Percentiles rank a stretch among this genome's conserved stretches.
phyloP scores from a whole-genome alignment of 2,329 filamentous ascomycete species.

The Chrysoporthe puriensis region DNA sequence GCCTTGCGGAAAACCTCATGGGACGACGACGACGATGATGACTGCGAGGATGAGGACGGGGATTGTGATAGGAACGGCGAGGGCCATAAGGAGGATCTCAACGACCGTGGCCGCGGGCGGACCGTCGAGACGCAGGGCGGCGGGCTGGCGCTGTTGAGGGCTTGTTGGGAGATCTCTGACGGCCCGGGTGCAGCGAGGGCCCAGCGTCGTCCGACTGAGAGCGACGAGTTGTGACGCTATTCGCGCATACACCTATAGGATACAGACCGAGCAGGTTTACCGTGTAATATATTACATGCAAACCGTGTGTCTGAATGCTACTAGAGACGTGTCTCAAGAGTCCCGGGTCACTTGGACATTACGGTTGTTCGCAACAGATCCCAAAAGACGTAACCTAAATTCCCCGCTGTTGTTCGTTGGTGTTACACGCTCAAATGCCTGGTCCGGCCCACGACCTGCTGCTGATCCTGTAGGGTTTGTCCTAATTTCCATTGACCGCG shows the following conservation, averaged over 20 bases:
- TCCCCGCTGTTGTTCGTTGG: neutral
- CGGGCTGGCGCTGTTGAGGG: constrained; percentile 27
- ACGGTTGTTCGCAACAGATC: neutral
- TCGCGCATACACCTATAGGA: neutral
- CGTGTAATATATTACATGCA: neutral
- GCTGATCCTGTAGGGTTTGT: neutral
- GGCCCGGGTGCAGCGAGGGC: neutral
- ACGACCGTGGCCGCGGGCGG: constrained; percentile 28
- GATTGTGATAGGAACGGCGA: neutral
- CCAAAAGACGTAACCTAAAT: neutral
- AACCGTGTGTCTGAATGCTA: neutral
- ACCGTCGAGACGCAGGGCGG: constrained; percentile 29
- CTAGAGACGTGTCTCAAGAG: neutral
- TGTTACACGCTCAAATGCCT: constrained; percentile 9
- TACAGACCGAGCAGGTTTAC: neutral
- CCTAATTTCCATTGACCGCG: neutral
- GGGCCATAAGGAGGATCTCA: constrained; percentile 18
- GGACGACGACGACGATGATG: neutral
- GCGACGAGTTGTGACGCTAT: constrained; percentile 16
- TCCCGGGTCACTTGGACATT: neutral
- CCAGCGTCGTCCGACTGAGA: neutral
- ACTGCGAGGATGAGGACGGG: neutral
- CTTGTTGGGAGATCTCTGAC: constrained; percentile 25
- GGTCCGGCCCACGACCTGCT: neutral
- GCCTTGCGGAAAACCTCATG: neutral